Base-by-base conservation (phyloP, 805 yeast species). In the Candida morakotiae region DNA sequence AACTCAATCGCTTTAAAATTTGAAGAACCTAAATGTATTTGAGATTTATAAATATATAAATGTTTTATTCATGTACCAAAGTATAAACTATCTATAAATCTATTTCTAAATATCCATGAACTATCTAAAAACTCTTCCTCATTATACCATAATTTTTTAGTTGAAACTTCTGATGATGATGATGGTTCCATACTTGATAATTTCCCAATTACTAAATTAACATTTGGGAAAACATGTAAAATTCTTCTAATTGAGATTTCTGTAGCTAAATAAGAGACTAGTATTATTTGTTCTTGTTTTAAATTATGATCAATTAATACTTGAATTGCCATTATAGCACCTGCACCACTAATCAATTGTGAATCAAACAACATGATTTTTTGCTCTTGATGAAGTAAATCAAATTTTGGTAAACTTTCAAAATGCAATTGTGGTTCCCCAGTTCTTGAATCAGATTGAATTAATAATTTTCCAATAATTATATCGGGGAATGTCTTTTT, bases 391-490 rank as follows among this genome's bases (percentile, higher is more conserved):
- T 3, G 11, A 28, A 52, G 43, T 1, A 34, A 27, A 0, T 40
- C 40, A 3, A 37, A 43, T 8, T 51, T 50, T 0, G 97, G 96
- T 26, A 91, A 60, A 17, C 77, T 73, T 45, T 83, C 83, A n/a
- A 81, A 78, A 56, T 89, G 96, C 42, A 93, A 68, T 53, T 83
- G 89, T 1, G 98, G 98, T 60, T 91, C 98, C 7, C 98, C 98
- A 0, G 98, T 89, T 16, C 68, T 61, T 0, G 93, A 70, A 56
- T 89, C 96, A 6, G 95, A 81, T 59, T 88, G 96, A 49, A 91
- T 88, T 32, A 91, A 65, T 17, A 91, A 56, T 52, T 89, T 86
- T 0, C 98, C 98, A 24, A 87, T 71, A 9, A 77, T 72, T 9
- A 87, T 79, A 35, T 81, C 87, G 1, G 96, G 91, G 18, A 87